Conservation (phyloP, 257 asterid species). For the Scutellaria baicalensis region DNA sequence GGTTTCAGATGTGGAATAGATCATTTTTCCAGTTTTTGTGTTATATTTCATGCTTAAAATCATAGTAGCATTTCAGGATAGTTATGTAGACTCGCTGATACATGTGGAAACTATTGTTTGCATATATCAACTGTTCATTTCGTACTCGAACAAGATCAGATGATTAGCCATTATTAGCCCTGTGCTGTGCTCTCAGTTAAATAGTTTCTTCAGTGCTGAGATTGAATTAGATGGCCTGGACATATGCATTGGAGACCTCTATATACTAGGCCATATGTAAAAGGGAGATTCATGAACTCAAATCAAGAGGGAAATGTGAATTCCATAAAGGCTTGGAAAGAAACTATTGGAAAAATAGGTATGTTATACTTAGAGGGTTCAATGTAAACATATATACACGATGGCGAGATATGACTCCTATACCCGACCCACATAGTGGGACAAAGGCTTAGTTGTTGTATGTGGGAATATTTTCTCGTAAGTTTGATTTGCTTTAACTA, state of each 20-base stretch:
- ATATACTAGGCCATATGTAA: background rate
- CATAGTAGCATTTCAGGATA: background rate
- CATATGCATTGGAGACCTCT: background rate
- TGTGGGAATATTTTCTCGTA: background rate
- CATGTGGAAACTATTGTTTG: background rate
- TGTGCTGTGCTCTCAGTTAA: too few relatives aligned
- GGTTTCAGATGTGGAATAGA: background rate
- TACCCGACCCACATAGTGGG: background rate
- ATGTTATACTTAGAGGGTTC: background rate
- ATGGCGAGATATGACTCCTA: background rate
- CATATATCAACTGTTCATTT: background rate
- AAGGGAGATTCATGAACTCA: background rate
- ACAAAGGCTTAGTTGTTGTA: background rate
- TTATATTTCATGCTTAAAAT: background rate
- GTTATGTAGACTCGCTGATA: background rate
- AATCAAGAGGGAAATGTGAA: background rate
- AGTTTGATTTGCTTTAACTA: background rate
- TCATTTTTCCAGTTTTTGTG: background rate
- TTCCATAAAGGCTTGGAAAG: background rate
- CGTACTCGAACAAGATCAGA: background rate
- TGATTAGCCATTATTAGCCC: too few relatives aligned
- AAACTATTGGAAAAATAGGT: background rate
- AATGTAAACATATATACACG: background rate
- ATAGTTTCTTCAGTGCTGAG: too few relatives aligned
- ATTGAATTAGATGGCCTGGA: background rate